Evolutionary conservation across 371 early-diverging fungal species (phyloP).

Genomic region (Phascolomyces articulosus): DNA sequence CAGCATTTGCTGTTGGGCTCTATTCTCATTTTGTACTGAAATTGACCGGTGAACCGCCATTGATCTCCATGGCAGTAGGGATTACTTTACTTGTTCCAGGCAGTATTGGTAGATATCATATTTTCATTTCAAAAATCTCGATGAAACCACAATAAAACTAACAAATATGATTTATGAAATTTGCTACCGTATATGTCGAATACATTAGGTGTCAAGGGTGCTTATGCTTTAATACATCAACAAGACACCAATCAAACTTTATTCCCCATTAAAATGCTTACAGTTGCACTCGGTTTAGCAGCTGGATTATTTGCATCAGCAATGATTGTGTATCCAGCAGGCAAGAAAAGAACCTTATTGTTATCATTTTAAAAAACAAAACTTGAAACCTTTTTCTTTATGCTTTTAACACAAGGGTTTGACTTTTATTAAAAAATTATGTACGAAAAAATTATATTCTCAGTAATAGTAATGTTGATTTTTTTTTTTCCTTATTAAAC

Average conservation of each 20-base stretch:
- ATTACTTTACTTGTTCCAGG: conserved; percentile 49
- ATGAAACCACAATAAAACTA: too few relatives aligned
- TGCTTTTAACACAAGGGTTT: too few relatives aligned
- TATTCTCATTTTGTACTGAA: conserved; percentile 26
- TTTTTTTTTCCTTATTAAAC: too few relatives aligned
- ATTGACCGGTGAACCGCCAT: conserved; percentile 37
- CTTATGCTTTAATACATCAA: conserved; percentile 42
- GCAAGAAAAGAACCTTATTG: conserved; percentile 40
- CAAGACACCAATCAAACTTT: conserved; percentile 25
- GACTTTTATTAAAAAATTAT: not conserved
- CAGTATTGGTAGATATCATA: conserved; percentile 38
- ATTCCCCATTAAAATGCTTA: conserved; percentile 45
- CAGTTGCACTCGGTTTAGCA: conserved; percentile 43
- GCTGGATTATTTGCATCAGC: conserved; percentile 47
- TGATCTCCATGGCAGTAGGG: conserved; percentile 43
- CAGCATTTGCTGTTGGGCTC: conserved; percentile 1
- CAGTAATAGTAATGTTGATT: too few relatives aligned
- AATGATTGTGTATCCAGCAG: conserved; percentile 49
- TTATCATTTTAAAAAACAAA: conserved; percentile 43
- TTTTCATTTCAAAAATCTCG: not conserved
- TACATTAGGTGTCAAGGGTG: conserved; percentile 41
- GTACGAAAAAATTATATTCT: too few relatives aligned
- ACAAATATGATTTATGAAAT: too few relatives aligned
- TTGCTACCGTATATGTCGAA: too few relatives aligned
- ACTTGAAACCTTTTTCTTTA: not conserved